These are phyloP conservation scores for Lepidium didymum DNA, from an alignment of 345 rosid species.

Conservation along the genomic window DNA sequence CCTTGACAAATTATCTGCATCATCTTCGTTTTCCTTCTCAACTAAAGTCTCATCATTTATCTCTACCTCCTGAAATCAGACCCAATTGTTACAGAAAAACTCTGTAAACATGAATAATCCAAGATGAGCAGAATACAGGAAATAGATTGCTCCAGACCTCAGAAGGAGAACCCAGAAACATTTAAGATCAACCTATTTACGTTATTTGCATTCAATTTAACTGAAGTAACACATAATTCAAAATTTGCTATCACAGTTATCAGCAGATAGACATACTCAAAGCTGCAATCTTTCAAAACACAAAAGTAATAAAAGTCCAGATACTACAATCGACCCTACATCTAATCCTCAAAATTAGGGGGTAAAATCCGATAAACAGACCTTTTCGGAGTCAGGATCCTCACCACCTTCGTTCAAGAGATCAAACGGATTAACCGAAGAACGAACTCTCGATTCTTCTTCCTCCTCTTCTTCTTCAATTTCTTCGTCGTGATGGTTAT, in stretches of 20 bases:
- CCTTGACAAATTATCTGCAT: background rate
- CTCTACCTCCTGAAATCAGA: constrained; percentile 38
- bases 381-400: constrained; percentile 28
- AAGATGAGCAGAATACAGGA: background rate
- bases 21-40: constrained; percentile 23
- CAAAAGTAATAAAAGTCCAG: background rate
- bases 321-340: background rate
- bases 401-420: constrained; percentile 57
- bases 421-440: constrained; percentile 62
- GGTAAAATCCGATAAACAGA: background rate
- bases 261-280: background rate
- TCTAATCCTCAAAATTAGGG: background rate
- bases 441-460: constrained; percentile 27
- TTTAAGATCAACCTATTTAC: background rate
- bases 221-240: background rate
- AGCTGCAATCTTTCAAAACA: background rate
- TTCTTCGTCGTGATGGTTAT: constrained; percentile 30
- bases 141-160: background rate
- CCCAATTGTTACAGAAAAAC: constrained; percentile 6
- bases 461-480: constrained; percentile 29
- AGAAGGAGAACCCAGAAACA: background rate
- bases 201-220: background rate
- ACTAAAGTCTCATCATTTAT: constrained; percentile 24
- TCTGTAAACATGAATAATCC: background rate
- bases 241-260: background rate